A percentile compares a stretch with the other conserved stretches of the same genome.
Evolutionary conservation across 1,139 yeast genomes (phyloP).

Genomic region (Geotrichum bryndzae): DNA sequence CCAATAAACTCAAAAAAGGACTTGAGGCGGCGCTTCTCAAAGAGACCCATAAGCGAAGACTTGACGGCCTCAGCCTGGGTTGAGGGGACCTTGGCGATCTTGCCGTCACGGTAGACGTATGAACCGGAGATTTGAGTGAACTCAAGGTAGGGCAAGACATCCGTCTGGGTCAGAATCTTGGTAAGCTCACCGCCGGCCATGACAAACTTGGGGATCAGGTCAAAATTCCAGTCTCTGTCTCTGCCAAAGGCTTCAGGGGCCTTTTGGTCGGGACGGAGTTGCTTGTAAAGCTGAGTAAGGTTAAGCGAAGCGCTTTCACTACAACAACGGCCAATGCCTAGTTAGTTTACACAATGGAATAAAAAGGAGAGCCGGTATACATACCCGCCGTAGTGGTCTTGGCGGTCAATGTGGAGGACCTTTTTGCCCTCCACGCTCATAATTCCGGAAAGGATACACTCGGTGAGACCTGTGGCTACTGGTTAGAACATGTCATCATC

Average conservation of each 20-base stretch:
- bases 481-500: not conserved
- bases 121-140: constrained; percentile 94
- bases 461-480: constrained; percentile 67
- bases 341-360: not conserved
- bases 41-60: constrained; percentile 89
- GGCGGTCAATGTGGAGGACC: constrained; percentile 92
- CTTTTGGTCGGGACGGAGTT: constrained; percentile 44
- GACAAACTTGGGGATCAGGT: constrained; percentile 88
- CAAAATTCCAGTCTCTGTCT: constrained; percentile 97
- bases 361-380: constrained; percentile 10
- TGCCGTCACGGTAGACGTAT: constrained; percentile 84
- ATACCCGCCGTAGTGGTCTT: constrained; percentile 83
- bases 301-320: constrained; percentile 60
- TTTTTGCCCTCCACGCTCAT: constrained; percentile 95
- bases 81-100: constrained; percentile 91
- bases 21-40: constrained; percentile 94
- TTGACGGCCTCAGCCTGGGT: constrained; percentile 85
- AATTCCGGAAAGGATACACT: constrained; percentile 88
- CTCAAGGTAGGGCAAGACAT: constrained; percentile 91
- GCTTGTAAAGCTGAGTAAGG: constrained; percentile 44
- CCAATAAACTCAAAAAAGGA: constrained; percentile 84
- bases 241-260: constrained; percentile 74
- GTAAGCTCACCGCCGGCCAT: constrained; percentile 98
- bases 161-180: constrained; percentile 88
- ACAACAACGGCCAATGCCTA: not conserved